These are phyloP conservation scores for Thielaviopsis musarum DNA, from an alignment of 2,329 filamentous ascomycete genomes.

Conservation along the genomic window DNA sequence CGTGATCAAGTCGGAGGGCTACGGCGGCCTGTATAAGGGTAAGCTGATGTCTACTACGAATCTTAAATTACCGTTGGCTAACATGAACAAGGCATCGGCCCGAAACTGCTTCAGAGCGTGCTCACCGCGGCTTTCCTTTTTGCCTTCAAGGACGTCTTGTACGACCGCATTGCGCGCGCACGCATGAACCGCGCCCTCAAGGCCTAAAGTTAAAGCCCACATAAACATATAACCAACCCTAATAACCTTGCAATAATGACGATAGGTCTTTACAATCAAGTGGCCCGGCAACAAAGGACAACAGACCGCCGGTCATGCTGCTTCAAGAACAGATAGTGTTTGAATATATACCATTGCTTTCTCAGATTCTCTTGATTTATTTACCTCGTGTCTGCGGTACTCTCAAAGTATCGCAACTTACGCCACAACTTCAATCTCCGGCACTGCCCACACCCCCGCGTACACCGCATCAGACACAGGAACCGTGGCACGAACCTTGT, in stretches of 20 bases:
- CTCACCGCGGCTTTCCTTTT: conserved; percentile 92
- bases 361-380: background rate
- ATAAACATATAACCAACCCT: background rate
- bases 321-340: background rate
- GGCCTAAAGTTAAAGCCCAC: conserved; percentile 7
- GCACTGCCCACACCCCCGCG: conserved; percentile 8
- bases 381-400: background rate
- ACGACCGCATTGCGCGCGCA: conserved; percentile 60
- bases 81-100: conserved; percentile 55
- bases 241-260: background rate
- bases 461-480: conserved; percentile 1
- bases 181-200: conserved; percentile 30
- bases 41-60: conserved; percentile 20
- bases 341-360: background rate
- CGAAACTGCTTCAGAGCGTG: conserved; percentile 94
- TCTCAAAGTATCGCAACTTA: background rate
- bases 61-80: background rate
- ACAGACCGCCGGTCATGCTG: background rate
- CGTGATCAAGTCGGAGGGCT: conserved; percentile 82
- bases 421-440: background rate
- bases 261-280: background rate
- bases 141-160: conserved; percentile 93
- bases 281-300: background rate
- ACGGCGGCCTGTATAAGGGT: conserved; percentile 83
- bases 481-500: conserved; percentile 3